Evolutionary conservation across 257 asterid genomes (phyloP).

Genomic region (Capsicum pubescens): DNA sequence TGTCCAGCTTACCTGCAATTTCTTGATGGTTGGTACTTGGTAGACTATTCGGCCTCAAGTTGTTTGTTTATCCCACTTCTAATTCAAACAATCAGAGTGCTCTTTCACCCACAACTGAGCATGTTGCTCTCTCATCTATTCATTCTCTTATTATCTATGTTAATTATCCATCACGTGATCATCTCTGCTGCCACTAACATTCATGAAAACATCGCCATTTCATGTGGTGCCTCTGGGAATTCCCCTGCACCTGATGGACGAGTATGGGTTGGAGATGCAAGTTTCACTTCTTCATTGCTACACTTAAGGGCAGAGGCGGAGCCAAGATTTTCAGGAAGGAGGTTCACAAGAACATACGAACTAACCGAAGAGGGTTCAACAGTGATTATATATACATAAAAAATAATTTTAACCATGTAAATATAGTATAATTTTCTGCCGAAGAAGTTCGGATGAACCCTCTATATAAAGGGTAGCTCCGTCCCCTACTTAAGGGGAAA

Average conservation of each 20-base stretch:
- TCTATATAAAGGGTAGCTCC: too few species aligned
- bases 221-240: slow-evolving; percentile 58
- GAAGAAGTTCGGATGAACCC: too few species aligned
- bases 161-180: slow-evolving; percentile 25
- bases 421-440: too few species aligned
- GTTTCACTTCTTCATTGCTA: slow-evolving; percentile 35
- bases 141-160: slow-evolving; percentile 28
- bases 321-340: slow-evolving; percentile 29
- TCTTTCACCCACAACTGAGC: not conserved
- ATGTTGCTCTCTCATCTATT: slow-evolving; percentile 21
- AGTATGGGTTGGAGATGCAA: slow-evolving; percentile 55
- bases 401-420: too few species aligned
- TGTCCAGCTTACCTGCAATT: not conserved
- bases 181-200: slow-evolving; percentile 36
- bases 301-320: slow-evolving; percentile 51
- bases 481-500: too few species aligned
- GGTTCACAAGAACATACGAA: too few species aligned
- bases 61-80: not conserved
- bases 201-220: slow-evolving; percentile 47
- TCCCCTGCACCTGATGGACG: slow-evolving; percentile 52
- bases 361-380: too few species aligned
- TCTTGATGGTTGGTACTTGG: not conserved
- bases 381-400: too few species aligned
- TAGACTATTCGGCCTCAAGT: not conserved
- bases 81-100: not conserved